These are phyloP conservation scores for Alternaria rosae DNA, from an alignment of 2,329 filamentous ascomycete species.

Conservation along the genomic window DNA sequence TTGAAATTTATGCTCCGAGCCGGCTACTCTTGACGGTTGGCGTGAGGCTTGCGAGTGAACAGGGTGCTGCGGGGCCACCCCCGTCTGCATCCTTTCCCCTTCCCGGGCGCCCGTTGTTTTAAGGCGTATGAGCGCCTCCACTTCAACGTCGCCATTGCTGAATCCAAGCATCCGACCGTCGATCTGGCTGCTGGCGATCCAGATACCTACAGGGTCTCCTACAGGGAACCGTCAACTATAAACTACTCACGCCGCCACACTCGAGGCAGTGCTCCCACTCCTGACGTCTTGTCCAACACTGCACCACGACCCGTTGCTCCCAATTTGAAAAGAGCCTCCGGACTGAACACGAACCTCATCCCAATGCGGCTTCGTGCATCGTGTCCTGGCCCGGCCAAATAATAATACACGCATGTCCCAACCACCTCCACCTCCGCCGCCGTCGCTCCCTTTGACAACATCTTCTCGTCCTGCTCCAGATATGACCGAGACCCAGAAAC, in stretches of 20 bases:
- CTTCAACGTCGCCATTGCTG: conserved; percentile 47
- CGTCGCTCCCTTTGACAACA: conserved; percentile 53
- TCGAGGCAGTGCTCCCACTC: conserved; percentile 49
- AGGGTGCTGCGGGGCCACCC: conserved; percentile 36
- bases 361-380: conserved; percentile 53
- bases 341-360: conserved; percentile 46
- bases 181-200: conserved; percentile 50
- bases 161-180: conserved; percentile 41
- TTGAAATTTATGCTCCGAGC: conserved; percentile 39
- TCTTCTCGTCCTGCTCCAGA: conserved; percentile 43
- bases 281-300: conserved; percentile 50
- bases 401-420: conserved; percentile 55
- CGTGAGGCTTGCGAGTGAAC: conserved; percentile 44
- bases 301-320: conserved; percentile 48
- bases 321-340: conserved; percentile 45
- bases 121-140: conserved; percentile 45
- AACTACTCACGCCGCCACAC: conserved; percentile 50
- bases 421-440: conserved; percentile 49
- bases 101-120: conserved; percentile 40
- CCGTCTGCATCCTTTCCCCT: conserved; percentile 38
- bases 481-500: conserved; percentile 58
- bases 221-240: conserved; percentile 45
- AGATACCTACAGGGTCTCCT: conserved; percentile 47
- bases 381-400: conserved; percentile 50
- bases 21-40: conserved; percentile 35